Evolutionary conservation across 1,139 yeast genomes (phyloP).

Genomic region (Lodderomyces oxycetoniae): DNA sequence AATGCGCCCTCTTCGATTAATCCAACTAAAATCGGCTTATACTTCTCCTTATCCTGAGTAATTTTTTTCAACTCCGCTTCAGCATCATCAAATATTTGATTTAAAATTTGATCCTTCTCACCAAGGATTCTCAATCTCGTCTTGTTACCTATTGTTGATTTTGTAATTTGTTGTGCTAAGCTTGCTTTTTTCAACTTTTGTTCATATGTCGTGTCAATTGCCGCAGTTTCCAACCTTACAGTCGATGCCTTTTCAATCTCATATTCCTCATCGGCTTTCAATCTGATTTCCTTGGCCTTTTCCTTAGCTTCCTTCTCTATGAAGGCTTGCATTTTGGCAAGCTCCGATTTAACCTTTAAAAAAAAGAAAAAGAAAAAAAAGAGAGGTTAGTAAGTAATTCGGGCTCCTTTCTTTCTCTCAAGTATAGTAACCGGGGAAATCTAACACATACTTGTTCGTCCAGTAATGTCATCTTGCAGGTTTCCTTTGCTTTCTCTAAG

Average conservation of each 20-base stretch:
- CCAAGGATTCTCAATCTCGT: slow-evolving; percentile 86
- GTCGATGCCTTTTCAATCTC: slow-evolving; percentile 95
- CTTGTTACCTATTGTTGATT: slow-evolving; percentile 92
- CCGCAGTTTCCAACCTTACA: slow-evolving; percentile 86
- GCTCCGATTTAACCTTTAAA: slow-evolving; percentile 83
- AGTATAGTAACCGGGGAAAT: background rate
- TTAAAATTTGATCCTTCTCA: slow-evolving; percentile 79
- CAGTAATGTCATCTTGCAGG: slow-evolving; percentile 36
- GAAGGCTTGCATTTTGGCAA: slow-evolving; percentile 97
- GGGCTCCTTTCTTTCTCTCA: background rate
- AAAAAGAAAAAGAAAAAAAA: background rate
- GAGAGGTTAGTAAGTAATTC: background rate
- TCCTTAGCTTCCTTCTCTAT: slow-evolving; percentile 98
- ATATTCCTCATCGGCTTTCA: slow-evolving; percentile 97
- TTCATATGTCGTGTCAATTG: slow-evolving; percentile 77
- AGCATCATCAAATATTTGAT: slow-evolving; percentile 69
- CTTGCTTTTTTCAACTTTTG: slow-evolving; percentile 86
- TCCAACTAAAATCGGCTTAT: slow-evolving; percentile 66
- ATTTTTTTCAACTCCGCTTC: slow-evolving; percentile 55
- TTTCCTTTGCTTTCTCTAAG: background rate
- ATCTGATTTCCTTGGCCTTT: slow-evolving; percentile 91
- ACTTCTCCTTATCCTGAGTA: slow-evolving; percentile 45
- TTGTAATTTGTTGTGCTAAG: slow-evolving; percentile 90
- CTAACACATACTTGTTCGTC: slow-evolving; percentile 45
- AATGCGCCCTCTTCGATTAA: slow-evolving; percentile 80